Conservation (phyloP, 148 eudicot genomes). For the Pharnaceum exiguum region DNA sequence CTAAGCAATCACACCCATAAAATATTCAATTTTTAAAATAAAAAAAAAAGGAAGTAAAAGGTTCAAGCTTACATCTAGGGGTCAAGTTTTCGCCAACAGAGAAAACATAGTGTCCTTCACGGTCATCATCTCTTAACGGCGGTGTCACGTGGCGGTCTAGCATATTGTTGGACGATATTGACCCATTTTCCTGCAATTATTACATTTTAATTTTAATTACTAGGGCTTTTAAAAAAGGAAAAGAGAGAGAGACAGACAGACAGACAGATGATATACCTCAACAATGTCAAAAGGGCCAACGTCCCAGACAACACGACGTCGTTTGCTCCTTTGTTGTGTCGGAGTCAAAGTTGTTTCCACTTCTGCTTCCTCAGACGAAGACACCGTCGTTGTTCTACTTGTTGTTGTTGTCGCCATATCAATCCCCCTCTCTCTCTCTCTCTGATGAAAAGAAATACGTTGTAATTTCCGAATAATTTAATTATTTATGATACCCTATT, state of each 20-base stretch:
- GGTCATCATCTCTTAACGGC: slow-evolving; percentile 69
- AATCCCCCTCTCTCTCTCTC: neutral
- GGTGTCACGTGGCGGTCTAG: slow-evolving; percentile 53
- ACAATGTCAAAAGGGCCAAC: slow-evolving; percentile 44
- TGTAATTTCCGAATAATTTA: too few relatives aligned
- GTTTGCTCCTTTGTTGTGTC: slow-evolving; percentile 50
- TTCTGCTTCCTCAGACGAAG: slow-evolving; percentile 16
- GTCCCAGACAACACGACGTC: slow-evolving; percentile 72
- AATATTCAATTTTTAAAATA: neutral
- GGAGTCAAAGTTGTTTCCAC: slow-evolving; percentile 32
- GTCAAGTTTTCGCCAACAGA: slow-evolving; percentile 80
- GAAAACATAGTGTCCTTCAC: slow-evolving; percentile 76
- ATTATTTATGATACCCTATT: too few relatives aligned
- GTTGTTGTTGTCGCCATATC: neutral
- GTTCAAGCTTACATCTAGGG: slow-evolving; percentile 61
- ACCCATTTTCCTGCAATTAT: slow-evolving; percentile 24
- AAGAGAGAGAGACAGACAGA: neutral
- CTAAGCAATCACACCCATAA: neutral
- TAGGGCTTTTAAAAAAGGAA: neutral
- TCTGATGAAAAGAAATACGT: too few relatives aligned
- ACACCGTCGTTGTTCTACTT: slow-evolving; percentile 17
- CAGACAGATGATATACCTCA: slow-evolving; percentile 21
- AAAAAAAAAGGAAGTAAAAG: neutral
- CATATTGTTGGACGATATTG: slow-evolving; percentile 10
- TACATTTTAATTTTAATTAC: neutral